These are phyloP conservation scores for Hydrangea macrophylla DNA, from an alignment of 148 eudicot species.

Conservation along the genomic window DNA sequence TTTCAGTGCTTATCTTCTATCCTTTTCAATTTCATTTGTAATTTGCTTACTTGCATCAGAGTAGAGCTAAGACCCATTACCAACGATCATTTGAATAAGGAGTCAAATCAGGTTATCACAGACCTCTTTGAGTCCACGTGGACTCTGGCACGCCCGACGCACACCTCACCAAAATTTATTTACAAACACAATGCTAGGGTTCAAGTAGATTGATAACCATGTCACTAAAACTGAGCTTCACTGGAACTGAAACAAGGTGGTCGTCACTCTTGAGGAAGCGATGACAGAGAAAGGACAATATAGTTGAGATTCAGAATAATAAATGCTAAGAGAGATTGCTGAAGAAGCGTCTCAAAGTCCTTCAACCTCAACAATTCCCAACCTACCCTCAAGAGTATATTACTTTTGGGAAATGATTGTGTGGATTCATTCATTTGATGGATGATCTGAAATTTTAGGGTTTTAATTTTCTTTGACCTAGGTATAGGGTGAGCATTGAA, in stretches of 20 bases:
- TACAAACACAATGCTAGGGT: constrained; percentile 14
- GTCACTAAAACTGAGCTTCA: constrained; percentile 59
- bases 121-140: no score
- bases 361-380: constrained; percentile 25
- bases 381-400: not conserved
- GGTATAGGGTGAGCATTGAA: not conserved
- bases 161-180: no score
- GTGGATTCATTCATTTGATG: not conserved
- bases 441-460: not conserved
- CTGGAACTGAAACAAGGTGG: constrained; percentile 62
- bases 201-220: constrained; percentile 13
- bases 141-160: no score
- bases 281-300: constrained; percentile 64
- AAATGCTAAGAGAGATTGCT: constrained; percentile 64
- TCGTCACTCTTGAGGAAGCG: constrained; percentile 84
- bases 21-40: no score
- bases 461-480: not conserved
- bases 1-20: no score
- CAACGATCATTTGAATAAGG: no score
- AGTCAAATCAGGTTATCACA: no score
- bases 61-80: no score
- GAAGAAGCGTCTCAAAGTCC: constrained; percentile 75
- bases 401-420: not conserved
- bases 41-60: no score
- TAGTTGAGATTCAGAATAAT: constrained; percentile 72